phyloP scores from a whole-genome alignment of 306 rosid species.

The Quercus suber region DNA sequence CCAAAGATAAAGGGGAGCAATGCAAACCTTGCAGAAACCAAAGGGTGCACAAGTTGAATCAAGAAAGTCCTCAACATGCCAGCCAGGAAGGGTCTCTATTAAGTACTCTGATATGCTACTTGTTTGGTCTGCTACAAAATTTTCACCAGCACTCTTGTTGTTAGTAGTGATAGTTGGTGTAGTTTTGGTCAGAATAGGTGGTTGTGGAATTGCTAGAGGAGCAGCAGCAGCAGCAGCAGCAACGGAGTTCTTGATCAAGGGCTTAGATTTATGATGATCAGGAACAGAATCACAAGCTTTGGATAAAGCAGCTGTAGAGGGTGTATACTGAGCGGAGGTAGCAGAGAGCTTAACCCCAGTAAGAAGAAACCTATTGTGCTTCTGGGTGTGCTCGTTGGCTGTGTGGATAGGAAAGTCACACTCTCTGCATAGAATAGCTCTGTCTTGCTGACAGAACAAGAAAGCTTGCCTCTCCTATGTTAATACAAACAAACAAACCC shows the following conservation, averaged over 20 bases:
- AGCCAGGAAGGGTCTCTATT: slow-evolving; percentile 89
- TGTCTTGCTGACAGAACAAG: slow-evolving; percentile 83
- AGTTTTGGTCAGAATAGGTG: slow-evolving; percentile 25
- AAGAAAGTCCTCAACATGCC: slow-evolving; percentile 89
- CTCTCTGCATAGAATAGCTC: slow-evolving; percentile 81
- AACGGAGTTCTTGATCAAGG: slow-evolving; percentile 10
- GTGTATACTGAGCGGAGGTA: slow-evolving; percentile 30
- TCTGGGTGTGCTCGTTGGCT: slow-evolving; percentile 66
- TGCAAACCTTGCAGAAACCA: slow-evolving; percentile 61
- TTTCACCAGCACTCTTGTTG: neutral
- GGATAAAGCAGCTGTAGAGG: slow-evolving; percentile 2
- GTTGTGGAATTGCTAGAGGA: slow-evolving; percentile 20
- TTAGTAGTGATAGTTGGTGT: neutral
- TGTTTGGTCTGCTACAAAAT: neutral
- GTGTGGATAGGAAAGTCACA: slow-evolving; percentile 76
- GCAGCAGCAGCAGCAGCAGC: neutral
- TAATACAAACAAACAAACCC: neutral
- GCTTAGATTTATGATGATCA: slow-evolving; percentile 19
- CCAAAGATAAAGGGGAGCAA: neutral
- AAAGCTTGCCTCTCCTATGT: slow-evolving; percentile 68
- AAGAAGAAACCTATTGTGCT: slow-evolving; percentile 76
- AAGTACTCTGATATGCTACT: slow-evolving; percentile 82
- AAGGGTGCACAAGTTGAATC: slow-evolving; percentile 48
- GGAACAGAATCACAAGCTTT: slow-evolving; percentile 3
- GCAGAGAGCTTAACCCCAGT: slow-evolving; percentile 72